Evolutionary conservation across 768 basidiomycete genomes (phyloP), one percentile per base, ranked within the genome.

Genomic region (Russula vinacea): DNA sequence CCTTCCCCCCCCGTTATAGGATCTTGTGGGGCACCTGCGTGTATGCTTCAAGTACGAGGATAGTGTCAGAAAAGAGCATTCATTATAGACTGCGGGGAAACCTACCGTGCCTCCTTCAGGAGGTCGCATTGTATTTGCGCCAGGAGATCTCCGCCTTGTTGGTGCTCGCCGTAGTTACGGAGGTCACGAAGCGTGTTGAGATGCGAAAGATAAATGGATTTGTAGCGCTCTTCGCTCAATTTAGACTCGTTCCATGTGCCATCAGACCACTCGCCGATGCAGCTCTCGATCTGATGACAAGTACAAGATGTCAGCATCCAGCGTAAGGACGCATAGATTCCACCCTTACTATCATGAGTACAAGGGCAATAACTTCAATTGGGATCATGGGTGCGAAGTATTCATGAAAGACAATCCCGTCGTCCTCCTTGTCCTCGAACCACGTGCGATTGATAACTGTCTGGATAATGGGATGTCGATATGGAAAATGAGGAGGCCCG

Each of bases 391-490:
- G 59, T 2, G 29, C 22, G 24, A 65, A 65, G 16, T 60, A n/a
- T 22, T 53, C 26, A 8, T 56, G 32, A 11, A 56, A 65, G 5
- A 52, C 5, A 22, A 65, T 40, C 16, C 64, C 64, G 14, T 22
- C 24, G 1, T 17, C 39, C 9, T 52, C 29, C 33, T 56, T 52
- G 55, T 56, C 29, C 52, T 6, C 24, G 26, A 65, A 65, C 64
- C 64, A 65, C 13, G 11, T 60, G 40, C 56, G 5, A 39, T 65
- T 65, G 53, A 65, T 24, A 10, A 9, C 64, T 53, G 56, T 60
- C 24, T 65, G 64, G 19, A 65, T 50, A 1, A 55, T 56, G 11
- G 58, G 54, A 29, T 65, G 64, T 51, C 59, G 55, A 35, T 65
- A 65, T 35, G 39, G 59, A 13, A 29, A 22, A 22, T 13, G 55